phyloP scores from a whole-genome alignment of 306 rosid genomes.

The Rosa multiflora region DNA sequence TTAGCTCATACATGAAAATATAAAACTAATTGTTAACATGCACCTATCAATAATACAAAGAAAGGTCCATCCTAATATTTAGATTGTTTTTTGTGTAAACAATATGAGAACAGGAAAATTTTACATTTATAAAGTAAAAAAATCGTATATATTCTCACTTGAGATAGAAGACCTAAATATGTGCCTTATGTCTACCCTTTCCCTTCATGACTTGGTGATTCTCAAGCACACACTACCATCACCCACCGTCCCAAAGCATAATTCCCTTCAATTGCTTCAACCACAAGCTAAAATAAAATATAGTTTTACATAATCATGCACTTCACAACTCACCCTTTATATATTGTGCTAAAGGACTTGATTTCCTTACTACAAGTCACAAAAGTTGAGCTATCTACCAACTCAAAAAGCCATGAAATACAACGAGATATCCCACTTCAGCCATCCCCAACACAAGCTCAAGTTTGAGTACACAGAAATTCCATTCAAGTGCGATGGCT shows the following conservation, averaged over 20 bases:
- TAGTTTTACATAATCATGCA: constrained; percentile 6
- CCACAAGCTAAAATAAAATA: constrained; percentile 42
- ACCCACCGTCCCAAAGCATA: constrained; percentile 39
- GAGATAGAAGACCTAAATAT: constrained; percentile 29
- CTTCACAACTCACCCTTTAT: constrained; percentile 11
- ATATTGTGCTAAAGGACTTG: constrained; percentile 16
- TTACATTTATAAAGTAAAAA: constrained; percentile 25
- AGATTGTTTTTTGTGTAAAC: neutral
- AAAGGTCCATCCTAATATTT: too few species aligned
- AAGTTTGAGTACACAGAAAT: constrained; percentile 62
- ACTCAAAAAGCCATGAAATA: constrained; percentile 51
- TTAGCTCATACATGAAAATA: too few species aligned
- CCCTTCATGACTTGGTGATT: constrained; percentile 50
- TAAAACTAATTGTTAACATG: too few species aligned
- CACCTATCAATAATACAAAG: too few species aligned
- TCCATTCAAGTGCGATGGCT: constrained; percentile 95
- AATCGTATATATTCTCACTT: constrained; percentile 40
- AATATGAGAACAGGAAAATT: neutral
- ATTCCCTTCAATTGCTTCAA: constrained; percentile 56
- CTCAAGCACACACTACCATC: constrained; percentile 40
- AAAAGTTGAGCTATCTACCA: neutral
- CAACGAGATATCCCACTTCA: constrained; percentile 74
- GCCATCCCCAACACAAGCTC: constrained; percentile 85
- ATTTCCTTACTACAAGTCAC: constrained; percentile 2
- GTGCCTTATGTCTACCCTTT: constrained; percentile 45